Evolutionary conservation across 768 basidiomycete genomes (phyloP).

Genomic region (Tricholomella constricta): DNA sequence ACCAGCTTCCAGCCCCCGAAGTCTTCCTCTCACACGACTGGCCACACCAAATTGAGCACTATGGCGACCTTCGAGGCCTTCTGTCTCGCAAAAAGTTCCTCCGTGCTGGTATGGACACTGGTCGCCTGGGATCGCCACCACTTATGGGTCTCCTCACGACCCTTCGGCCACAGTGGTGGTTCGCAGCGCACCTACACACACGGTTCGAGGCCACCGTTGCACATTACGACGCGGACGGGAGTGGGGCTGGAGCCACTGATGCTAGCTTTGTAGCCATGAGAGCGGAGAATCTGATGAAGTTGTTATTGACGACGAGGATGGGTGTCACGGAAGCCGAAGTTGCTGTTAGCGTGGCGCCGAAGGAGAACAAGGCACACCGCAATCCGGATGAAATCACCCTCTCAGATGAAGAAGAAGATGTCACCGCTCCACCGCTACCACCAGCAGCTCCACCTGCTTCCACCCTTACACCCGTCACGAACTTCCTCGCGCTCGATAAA

Average conservation of each 20-base stretch:
- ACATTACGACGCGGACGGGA: constrained; percentile 32
- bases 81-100: constrained; percentile 81
- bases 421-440: constrained; percentile 34
- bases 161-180: constrained; percentile 87
- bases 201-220: constrained; percentile 75
- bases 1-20: constrained; percentile 58
- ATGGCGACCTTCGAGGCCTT: constrained; percentile 69
- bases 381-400: constrained; percentile 45
- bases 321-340: constrained; percentile 23
- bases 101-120: constrained; percentile 61
- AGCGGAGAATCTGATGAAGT: constrained; percentile 39
- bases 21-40: constrained; percentile 97
- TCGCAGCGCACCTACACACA: constrained; percentile 88
- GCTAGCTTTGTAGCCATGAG: not conserved
- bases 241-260: not conserved
- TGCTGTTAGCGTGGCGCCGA: not conserved
- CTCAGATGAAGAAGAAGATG: constrained; percentile 48
- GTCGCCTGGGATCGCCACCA: constrained; percentile 84
- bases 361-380: not conserved
- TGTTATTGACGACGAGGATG: constrained; percentile 46
- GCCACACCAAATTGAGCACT: constrained; percentile 83
- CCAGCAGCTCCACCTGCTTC: constrained; percentile 16
- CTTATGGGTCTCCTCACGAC: constrained; percentile 73
- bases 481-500: constrained; percentile 90
- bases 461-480: constrained; percentile 47